A percentile compares a stretch with the other conserved stretches of the same genome.
phyloP scores from a whole-genome alignment of 495 filamentous ascomycete species.

The Neurospora sp. region DNA sequence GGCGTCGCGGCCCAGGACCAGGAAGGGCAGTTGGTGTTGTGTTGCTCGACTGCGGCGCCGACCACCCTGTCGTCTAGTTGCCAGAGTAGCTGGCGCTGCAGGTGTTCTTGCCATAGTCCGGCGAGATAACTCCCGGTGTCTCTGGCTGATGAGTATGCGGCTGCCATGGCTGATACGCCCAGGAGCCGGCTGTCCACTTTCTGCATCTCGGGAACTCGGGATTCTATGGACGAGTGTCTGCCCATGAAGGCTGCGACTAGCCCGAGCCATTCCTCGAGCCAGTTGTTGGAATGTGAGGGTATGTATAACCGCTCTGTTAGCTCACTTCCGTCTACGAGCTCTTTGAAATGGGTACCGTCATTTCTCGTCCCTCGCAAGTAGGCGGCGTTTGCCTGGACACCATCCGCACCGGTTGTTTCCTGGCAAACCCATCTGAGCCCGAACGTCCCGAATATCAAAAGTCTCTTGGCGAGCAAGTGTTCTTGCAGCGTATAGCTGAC shows the following conservation, averaged over 20 bases:
- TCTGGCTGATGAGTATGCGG: background rate
- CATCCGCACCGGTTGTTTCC: background rate
- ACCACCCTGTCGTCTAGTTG: background rate
- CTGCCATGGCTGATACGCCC: background rate
- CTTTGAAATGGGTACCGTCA: background rate
- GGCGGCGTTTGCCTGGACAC: background rate
- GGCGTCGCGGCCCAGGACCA: background rate
- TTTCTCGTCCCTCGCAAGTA: background rate
- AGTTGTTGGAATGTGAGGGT: background rate
- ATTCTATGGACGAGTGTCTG: background rate
- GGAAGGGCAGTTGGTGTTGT: background rate
- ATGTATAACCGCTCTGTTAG: background rate
- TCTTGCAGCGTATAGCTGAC: background rate
- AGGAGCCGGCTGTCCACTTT: background rate
- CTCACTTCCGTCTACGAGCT: background rate
- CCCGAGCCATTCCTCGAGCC: background rate
- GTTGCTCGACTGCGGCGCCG: background rate
- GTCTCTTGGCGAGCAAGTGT: background rate
- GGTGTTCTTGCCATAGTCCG: background rate
- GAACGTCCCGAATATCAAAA: background rate
- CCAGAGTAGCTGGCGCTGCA: background rate
- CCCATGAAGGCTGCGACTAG: background rate
- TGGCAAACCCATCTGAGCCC: background rate
- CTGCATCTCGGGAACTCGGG: background rate
- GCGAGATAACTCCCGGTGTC: background rate